Base-by-base conservation (phyloP, 2,329 filamentous ascomycete genomes). In the Huntiella moniliformis region DNA sequence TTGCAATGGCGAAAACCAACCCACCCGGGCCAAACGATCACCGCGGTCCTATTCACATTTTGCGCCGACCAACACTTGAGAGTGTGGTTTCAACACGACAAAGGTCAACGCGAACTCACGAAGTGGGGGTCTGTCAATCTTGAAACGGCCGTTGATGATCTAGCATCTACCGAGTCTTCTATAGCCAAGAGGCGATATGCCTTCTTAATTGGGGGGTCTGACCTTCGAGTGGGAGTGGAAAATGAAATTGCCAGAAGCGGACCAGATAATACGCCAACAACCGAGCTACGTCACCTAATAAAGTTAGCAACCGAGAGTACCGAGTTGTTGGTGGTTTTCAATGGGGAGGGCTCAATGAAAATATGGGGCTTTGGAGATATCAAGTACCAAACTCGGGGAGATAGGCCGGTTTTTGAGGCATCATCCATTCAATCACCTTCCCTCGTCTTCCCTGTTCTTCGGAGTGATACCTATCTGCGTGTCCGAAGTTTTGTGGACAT, bases 301-400 rank as follows among this genome's bases (percentile, higher is more conserved):
- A 81, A 86, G 53, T 72, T 95, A 53, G 84, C 85, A 7, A 91
- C 88, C 51, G 79, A 79, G 44, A 82, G 73, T 47, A 84, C 87
- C 0, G 91, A 98, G 57, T 74, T 98, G 2, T 91, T 86, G 53
- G 70, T 96, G 17, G 77, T 88, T 6, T 67, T 94, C 41, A 85
- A 96, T 60, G 77, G 79, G n/a, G 67, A 71, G 41, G 88, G 88
- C 1, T 77, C 79, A 52, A 84, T 96, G 80, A 86, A 83, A 36
- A 85, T 84, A 0, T 95, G 88, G 83, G 88, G 85, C 0, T 63
- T 98, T 47, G 87, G 96, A 58, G 87, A 88, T 56, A 73, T 93
- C 15, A 79, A 81, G 33, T 38, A 45, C 10, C 77, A 74, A 54
- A 66, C 69, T 31, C 74, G 73, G 53, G 74, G 73, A 49, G 5